These are phyloP conservation scores for Trichophyton equinum DNA, from an alignment of 2,329 filamentous ascomycete genomes.

Conservation along the genomic window DNA sequence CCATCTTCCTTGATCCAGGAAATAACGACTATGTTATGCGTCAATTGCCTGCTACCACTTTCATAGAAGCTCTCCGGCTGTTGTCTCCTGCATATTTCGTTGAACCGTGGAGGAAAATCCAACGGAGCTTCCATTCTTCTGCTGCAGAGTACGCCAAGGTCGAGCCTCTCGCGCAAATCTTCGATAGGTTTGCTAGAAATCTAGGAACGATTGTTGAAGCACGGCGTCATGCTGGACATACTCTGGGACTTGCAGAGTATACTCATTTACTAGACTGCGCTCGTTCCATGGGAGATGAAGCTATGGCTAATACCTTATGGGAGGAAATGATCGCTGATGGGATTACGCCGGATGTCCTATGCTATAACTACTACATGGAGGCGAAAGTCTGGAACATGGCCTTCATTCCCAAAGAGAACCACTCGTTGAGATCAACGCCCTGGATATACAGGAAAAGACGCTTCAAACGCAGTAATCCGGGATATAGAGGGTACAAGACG, in stretches of 20 bases:
- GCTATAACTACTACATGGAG: slow-evolving; percentile 45
- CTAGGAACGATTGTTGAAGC: slow-evolving; percentile 28
- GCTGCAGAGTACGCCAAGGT: slow-evolving; percentile 33
- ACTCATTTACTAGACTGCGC: slow-evolving; percentile 42
- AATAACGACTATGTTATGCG: slow-evolving; percentile 20
- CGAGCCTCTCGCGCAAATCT: slow-evolving; percentile 26
- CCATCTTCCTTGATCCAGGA: slow-evolving; percentile 23
- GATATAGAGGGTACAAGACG: slow-evolving; percentile 23
- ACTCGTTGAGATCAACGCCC: slow-evolving; percentile 26
- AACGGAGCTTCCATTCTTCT: slow-evolving; percentile 39
- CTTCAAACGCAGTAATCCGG: slow-evolving; percentile 5
- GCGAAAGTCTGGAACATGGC: slow-evolving; percentile 36
- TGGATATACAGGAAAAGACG: slow-evolving; percentile 22
- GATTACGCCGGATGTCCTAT: slow-evolving; percentile 35
- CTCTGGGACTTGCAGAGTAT: slow-evolving; percentile 38
- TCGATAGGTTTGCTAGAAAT: slow-evolving; percentile 29
- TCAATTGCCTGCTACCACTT: slow-evolving; percentile 41
- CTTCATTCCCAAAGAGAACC: slow-evolving; percentile 29
- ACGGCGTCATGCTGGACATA: slow-evolving; percentile 26
- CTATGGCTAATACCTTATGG: slow-evolving; percentile 38
- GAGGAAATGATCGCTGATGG: slow-evolving; percentile 27
- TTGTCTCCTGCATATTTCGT: slow-evolving; percentile 48
- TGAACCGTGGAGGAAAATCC: slow-evolving; percentile 35
- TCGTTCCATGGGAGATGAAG: slow-evolving; percentile 34
- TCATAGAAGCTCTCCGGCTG: slow-evolving; percentile 51